phyloP scores from a whole-genome alignment of 139 green algal species.

The Chlorella vulgaris region DNA sequence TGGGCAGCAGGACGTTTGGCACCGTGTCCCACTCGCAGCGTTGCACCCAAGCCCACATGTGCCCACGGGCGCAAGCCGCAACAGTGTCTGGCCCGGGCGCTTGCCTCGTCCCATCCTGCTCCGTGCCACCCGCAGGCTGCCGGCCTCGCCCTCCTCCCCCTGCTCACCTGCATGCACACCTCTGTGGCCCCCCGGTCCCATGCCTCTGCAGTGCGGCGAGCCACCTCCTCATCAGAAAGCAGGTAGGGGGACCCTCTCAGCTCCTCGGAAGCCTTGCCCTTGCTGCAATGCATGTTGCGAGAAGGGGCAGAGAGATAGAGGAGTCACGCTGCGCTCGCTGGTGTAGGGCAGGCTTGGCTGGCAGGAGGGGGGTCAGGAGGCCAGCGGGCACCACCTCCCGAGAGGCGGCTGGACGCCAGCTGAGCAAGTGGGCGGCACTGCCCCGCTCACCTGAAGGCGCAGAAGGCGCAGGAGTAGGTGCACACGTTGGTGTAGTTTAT shows the following conservation, averaged over 20 bases:
- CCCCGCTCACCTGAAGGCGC: slow-evolving; percentile 63
- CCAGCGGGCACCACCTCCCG: too few relatives aligned
- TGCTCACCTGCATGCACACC: slow-evolving; percentile 69
- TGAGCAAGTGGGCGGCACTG: not conserved
- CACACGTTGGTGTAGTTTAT: slow-evolving; percentile 91
- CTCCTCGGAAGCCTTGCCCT: slow-evolving; percentile 54
- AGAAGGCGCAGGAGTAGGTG: slow-evolving; percentile 72
- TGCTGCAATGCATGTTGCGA: too few relatives aligned
- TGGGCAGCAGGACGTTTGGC: not conserved
- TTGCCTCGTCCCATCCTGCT: not conserved
- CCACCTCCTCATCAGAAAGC: slow-evolving; percentile 74
- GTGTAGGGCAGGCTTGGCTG: not conserved
- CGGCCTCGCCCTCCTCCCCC: too few relatives aligned
- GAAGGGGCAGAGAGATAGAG: not conserved
- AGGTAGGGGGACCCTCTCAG: slow-evolving; percentile 81
- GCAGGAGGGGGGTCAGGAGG: too few relatives aligned
- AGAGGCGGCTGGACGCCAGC: too few relatives aligned
- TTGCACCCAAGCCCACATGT: too few relatives aligned
- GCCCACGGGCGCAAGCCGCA: too few relatives aligned
- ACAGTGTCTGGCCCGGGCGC: too few relatives aligned
- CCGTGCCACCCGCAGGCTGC: not conserved
- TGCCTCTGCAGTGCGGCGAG: slow-evolving; percentile 70
- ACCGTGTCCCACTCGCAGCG: not conserved
- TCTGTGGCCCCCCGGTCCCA: slow-evolving; percentile 86
- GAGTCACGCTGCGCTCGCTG: not conserved